Evolutionary conservation across 768 basidiomycete genomes (phyloP).

Genomic region (Russula sp.): DNA sequence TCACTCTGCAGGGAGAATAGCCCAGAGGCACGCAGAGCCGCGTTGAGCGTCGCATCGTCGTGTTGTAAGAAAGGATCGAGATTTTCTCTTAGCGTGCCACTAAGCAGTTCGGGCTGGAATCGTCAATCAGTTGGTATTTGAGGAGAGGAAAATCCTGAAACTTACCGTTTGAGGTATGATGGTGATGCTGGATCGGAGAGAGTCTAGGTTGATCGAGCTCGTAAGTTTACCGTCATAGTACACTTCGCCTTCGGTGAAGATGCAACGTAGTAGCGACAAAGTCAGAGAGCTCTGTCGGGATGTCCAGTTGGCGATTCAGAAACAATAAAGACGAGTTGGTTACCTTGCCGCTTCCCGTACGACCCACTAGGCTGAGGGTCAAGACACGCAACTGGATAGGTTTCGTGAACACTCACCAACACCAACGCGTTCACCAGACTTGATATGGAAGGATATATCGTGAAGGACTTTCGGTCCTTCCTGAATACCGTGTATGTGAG

Average conservation of each 20-base stretch:
- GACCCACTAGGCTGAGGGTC: conserved; percentile 36
- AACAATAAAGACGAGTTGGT: conserved; percentile 4
- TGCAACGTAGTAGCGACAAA: conserved; percentile 46
- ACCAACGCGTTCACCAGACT: conserved; percentile 51
- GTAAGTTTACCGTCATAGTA: conserved; percentile 44
- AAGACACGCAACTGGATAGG: not conserved
- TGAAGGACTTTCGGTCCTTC: conserved; percentile 54
- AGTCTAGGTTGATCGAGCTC: conserved; percentile 43
- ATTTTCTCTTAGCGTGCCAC: conserved; percentile 49
- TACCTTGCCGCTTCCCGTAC: conserved; percentile 52
- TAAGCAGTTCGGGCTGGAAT: conserved; percentile 41
- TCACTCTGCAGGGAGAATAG: conserved; percentile 36
- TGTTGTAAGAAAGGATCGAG: conserved; percentile 53
- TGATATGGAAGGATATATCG: conserved; percentile 42
- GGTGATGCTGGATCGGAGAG: conserved; percentile 45
- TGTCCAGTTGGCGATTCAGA: not conserved
- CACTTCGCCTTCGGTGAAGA: conserved; percentile 45
- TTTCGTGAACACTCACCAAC: conserved; percentile 33
- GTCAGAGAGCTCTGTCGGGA: conserved; percentile 39
- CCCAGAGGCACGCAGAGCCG: conserved; percentile 42
- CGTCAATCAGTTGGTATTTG: conserved; percentile 8
- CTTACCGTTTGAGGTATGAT: conserved; percentile 53
- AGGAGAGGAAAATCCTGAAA: not conserved
- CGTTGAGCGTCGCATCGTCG: conserved; percentile 45
- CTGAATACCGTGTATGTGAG: conserved; percentile 12